Evolutionary conservation across 441 rosid genomes (phyloP).

Genomic region (Biscutella auriculata): DNA sequence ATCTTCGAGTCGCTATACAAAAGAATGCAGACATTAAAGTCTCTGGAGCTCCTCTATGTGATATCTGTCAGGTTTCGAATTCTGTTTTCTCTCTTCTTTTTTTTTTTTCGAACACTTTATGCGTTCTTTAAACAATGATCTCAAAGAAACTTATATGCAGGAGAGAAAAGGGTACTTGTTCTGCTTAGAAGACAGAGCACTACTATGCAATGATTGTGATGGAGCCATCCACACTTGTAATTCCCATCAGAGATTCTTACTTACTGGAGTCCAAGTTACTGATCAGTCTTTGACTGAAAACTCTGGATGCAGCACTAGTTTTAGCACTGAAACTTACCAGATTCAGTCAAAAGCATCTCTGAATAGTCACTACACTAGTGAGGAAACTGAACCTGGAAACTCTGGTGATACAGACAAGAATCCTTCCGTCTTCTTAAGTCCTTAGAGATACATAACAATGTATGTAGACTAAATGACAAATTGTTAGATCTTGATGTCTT

Average conservation of each 20-base stretch:
- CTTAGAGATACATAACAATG: constrained; percentile 4
- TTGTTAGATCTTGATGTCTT: not conserved
- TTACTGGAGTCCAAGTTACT: constrained; percentile 37
- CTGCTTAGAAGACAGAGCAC: constrained; percentile 47
- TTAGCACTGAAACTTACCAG: constrained; percentile 15
- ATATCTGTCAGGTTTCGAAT: constrained; percentile 33
- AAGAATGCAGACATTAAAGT: constrained; percentile 7
- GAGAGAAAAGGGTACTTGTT: constrained; percentile 36
- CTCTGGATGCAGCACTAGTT: constrained; percentile 15
- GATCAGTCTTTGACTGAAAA: constrained; percentile 15
- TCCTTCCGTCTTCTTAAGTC: constrained; percentile 2
- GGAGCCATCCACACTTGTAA: constrained; percentile 26
- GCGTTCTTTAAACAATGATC: not conserved
- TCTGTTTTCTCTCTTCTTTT: not conserved
- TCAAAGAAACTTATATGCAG: constrained; percentile 11
- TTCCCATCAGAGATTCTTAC: constrained; percentile 37
- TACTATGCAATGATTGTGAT: constrained; percentile 42
- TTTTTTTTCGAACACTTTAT: not conserved
- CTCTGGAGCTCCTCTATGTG: constrained; percentile 36
- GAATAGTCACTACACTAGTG: constrained; percentile 14
- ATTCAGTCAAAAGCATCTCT: constrained; percentile 15
- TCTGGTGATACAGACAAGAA: constrained; percentile 10
- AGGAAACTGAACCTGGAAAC: constrained; percentile 20
- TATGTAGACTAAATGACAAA: too few species aligned
- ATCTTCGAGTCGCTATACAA: constrained; percentile 32